Conservation (phyloP, 2,329 filamentous ascomycete species). For the Colletotrichum liaoningense region DNA sequence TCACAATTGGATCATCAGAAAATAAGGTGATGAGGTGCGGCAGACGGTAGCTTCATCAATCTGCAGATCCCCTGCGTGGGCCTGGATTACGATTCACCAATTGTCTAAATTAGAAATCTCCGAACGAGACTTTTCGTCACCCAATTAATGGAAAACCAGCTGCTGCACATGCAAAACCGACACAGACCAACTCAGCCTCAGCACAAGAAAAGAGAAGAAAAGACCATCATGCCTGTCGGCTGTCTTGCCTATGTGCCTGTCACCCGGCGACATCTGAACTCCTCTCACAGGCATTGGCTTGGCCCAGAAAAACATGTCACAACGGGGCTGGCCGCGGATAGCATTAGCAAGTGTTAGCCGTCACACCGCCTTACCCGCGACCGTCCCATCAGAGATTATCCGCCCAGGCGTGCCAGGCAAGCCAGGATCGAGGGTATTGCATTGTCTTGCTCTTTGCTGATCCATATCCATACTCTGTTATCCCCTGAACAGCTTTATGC, state of each 20-base stretch:
- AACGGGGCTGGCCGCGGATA: background rate
- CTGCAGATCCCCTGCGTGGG: background rate
- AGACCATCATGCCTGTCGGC: background rate
- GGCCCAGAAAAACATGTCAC: constrained; percentile 9
- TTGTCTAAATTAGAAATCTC: background rate
- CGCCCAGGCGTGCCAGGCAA: background rate
- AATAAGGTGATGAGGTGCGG: background rate
- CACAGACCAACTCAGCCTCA: constrained; percentile 27
- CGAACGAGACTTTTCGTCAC: background rate
- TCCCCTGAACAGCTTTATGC: no score
- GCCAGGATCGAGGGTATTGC: constrained; percentile 6
- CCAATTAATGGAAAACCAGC: constrained; percentile 27
- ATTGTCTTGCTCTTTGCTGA: background rate
- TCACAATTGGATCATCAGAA: no score
- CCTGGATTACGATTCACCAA: background rate
- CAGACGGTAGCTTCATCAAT: background rate
- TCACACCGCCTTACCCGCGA: background rate
- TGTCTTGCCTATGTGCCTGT: background rate
- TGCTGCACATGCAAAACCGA: constrained; percentile 33
- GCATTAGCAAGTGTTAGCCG: constrained; percentile 12
- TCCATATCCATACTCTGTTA: background rate
- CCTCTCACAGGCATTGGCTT: constrained; percentile 24
- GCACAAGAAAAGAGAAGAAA: background rate
- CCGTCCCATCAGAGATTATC: constrained; percentile 17
- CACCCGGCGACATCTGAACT: background rate